These are phyloP conservation scores for Alternaria solani DNA, from an alignment of 2,329 filamentous ascomycete species.

Conservation along the genomic window DNA sequence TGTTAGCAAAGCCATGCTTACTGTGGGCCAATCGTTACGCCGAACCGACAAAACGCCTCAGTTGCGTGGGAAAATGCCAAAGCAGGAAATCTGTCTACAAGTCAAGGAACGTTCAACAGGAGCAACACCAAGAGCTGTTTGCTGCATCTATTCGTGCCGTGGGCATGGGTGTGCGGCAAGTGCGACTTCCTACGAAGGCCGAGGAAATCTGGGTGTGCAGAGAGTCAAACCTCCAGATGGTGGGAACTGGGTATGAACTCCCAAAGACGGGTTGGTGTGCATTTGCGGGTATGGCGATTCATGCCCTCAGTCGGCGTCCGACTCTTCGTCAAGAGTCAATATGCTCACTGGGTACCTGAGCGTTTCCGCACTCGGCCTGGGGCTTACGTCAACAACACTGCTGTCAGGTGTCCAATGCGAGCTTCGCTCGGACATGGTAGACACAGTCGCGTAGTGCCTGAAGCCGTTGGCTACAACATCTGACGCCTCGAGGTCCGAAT, in stretches of 20 bases:
- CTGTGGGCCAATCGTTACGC: neutral
- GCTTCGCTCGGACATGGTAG: conserved; percentile 28
- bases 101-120: neutral
- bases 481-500: conserved; percentile 50
- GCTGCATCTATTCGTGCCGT: neutral
- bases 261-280: conserved; percentile 14
- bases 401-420: conserved; percentile 50
- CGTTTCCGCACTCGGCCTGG: conserved; percentile 50
- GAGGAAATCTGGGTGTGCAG: neutral
- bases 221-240: neutral
- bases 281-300: neutral
- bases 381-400: conserved; percentile 51
- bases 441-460: conserved; percentile 45
- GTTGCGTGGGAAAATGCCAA: neutral
- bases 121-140: neutral
- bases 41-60: neutral
- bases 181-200: neutral
- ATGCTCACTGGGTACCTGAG: conserved; percentile 39
- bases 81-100: neutral
- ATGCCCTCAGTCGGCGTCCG: conserved; percentile 20
- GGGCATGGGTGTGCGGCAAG: neutral
- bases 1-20: neutral
- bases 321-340: conserved; percentile 33
- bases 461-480: conserved; percentile 56
- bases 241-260: neutral